These are phyloP conservation scores for Lasiodiplodia citricola DNA, from an alignment of 2,329 filamentous ascomycete species.

Conservation along the genomic window DNA sequence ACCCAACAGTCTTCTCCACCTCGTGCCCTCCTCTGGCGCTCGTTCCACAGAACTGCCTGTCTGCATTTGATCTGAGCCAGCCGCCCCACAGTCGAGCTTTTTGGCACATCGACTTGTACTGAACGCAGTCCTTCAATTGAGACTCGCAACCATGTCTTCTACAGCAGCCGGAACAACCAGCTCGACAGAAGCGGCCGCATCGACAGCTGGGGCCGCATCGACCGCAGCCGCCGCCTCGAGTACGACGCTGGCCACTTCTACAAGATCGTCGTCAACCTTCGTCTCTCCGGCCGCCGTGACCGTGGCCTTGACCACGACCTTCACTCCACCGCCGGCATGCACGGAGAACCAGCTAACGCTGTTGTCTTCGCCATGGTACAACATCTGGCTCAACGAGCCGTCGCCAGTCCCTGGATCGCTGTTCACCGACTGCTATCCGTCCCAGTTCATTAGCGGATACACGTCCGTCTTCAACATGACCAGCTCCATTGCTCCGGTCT, in stretches of 20 bases:
- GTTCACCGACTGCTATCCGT: conserved; percentile 35
- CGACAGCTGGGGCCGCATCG: background rate
- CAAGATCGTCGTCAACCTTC: background rate
- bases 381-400: conserved; percentile 37
- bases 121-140: background rate
- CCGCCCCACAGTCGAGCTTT: conserved; percentile 1
- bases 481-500: conserved; percentile 35
- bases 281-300: background rate
- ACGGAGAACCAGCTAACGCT: conserved; percentile 33
- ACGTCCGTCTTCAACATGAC: conserved; percentile 28
- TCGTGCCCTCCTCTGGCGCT: background rate
- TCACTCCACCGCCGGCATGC: conserved; percentile 36
- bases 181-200: background rate
- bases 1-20: background rate
- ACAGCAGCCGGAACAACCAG: background rate
- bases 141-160: conserved; percentile 2
- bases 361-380: conserved; percentile 33
- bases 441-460: conserved; percentile 34
- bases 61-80: background rate
- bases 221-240: background rate
- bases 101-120: background rate
- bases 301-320: conserved; percentile 34
- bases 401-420: conserved; percentile 33
- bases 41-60: background rate
- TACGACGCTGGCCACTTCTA: conserved; percentile 17